Base-by-base conservation (phyloP, 1,284 basidiomycete genomes). In the Hymenochaete sp. region DNA sequence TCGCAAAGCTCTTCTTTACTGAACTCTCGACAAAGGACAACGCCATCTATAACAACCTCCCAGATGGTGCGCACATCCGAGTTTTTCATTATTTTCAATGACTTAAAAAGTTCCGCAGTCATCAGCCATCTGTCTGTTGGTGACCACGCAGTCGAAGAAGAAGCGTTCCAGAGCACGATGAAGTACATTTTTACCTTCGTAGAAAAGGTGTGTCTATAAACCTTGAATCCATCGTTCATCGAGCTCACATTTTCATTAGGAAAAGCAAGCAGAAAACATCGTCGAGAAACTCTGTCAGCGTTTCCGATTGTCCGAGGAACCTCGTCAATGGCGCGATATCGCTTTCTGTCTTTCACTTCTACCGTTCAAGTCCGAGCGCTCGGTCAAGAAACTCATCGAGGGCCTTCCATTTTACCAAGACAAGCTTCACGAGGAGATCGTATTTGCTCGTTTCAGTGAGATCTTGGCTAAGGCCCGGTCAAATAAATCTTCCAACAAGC, bases 11-110 rank as follows among this genome's bases (percentile, higher is more conserved):
- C 45, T 99, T 99, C 79, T 98, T 99, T 71, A 84, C 80, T 19
- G 93, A 98, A 59, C 67, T 98, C 29, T 87, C 91, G 27, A 93
- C 81, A n/a, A 99, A 98, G 68, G 95, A 98, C 59, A 98, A 98
- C 60, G 95, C 93, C 9, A 93, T 99, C 50, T 98, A 98, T 66
- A 98, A 98, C 67, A 98, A 98, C 62, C 64, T 99, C 56, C 95
- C 93, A 1, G 93, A 96, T 66, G 77, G 82, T 82, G 54, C 36
- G 73, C n/a, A 59, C 16, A 28, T 11, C 10, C 43, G 18, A 14
- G 7, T 39, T 33, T 36, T 4, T 35, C 22, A 37, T 49, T 22
- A 11, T 10, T 31, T 41, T 38, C 4, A 16, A 14, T 31, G 19
- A 13, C 14, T 29, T 14, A 36, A n/a, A 22, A 40, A 24, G 33